Percentiles rank a stretch among this genome's conserved stretches.
phyloP scores from a whole-genome alignment of 257 asterid genomes.

The Scutellaria galericulata region DNA sequence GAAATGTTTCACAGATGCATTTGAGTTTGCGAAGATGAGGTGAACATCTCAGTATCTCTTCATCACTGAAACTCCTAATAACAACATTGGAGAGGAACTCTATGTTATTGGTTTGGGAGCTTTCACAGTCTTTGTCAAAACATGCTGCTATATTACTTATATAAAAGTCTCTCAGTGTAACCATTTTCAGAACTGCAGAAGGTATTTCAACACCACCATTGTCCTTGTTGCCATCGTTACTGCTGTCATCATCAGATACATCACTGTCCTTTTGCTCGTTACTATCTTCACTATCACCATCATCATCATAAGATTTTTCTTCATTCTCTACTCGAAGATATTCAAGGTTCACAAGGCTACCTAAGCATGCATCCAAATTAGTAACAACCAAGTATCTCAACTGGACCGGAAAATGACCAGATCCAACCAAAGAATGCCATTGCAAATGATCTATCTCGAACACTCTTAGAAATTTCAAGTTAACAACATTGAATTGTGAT shows the following conservation, averaged over 20 bases:
- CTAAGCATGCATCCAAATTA: not conserved
- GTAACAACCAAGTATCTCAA: slow-evolving; percentile 1
- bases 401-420: not conserved
- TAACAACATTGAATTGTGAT: slow-evolving; percentile 17
- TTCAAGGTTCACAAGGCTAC: slow-evolving; percentile 21
- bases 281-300: too few relatives aligned
- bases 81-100: slow-evolving; percentile 12
- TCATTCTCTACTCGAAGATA: slow-evolving; percentile 2
- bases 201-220: not conserved
- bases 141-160: not conserved
- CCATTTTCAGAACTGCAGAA: slow-evolving; percentile 5
- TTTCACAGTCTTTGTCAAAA: not conserved
- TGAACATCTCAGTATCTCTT: slow-evolving; percentile 14
- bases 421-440: not conserved
- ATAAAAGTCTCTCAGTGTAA: slow-evolving; percentile 5
- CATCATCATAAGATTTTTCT: too few relatives aligned
- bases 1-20: not conserved
- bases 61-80: not conserved
- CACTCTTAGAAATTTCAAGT: slow-evolving; percentile 33
- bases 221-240: not conserved
- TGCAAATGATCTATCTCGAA: too few relatives aligned
- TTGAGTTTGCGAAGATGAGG: slow-evolving; percentile 19
- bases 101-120: not conserved
- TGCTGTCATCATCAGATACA: not conserved
- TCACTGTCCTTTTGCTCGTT: not conserved